These are phyloP conservation scores for Vickermania ingenoplastis DNA, from an alignment of 208 protist genomes.

Conservation along the genomic window DNA sequence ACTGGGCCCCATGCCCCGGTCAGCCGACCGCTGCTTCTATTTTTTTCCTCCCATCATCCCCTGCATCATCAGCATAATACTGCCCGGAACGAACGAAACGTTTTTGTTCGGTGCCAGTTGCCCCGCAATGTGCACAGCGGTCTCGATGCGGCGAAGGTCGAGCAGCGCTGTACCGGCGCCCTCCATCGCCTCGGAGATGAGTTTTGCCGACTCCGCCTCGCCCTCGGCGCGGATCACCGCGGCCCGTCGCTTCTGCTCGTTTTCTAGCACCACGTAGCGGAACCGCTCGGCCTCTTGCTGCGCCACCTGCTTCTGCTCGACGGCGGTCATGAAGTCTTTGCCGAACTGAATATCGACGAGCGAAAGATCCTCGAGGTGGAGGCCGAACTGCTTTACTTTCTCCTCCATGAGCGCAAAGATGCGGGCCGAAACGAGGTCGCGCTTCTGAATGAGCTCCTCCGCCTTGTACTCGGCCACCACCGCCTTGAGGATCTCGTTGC, in stretches of 20 bases:
- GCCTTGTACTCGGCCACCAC: slow-evolving; percentile 98
- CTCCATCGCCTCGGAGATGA: slow-evolving; percentile 87
- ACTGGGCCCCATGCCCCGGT: too few relatives aligned
- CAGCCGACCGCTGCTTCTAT: too few relatives aligned
- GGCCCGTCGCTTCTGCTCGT: slow-evolving; percentile 90
- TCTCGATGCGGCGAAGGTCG: slow-evolving; percentile 94
- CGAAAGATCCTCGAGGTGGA: slow-evolving; percentile 96
- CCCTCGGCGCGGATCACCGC: slow-evolving; percentile 92
- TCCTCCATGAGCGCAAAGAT: slow-evolving; percentile 91
- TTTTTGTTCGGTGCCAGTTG: slow-evolving; percentile 73
- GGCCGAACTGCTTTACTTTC: slow-evolving; percentile 95
- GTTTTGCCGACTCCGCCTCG: slow-evolving; percentile 88
- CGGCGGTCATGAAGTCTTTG: slow-evolving; percentile 92
- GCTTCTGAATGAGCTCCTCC: slow-evolving; percentile 97
- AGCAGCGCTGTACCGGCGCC: slow-evolving; percentile 74
- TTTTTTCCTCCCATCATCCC: too few relatives aligned
- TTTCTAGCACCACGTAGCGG: slow-evolving; percentile 93
- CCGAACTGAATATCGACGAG: slow-evolving; percentile 96
- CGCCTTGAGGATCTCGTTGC: slow-evolving; percentile 92
- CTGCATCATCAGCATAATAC: slow-evolving; percentile 69
- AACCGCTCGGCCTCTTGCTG: slow-evolving; percentile 95
- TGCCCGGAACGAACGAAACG: slow-evolving; percentile 72
- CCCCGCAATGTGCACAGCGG: slow-evolving; percentile 92
- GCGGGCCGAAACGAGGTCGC: slow-evolving; percentile 88
- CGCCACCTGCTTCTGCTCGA: slow-evolving; percentile 97